Base-by-base conservation (phyloP, 2,329 filamentous ascomycete genomes). In the Alternaria incomplexa region DNA sequence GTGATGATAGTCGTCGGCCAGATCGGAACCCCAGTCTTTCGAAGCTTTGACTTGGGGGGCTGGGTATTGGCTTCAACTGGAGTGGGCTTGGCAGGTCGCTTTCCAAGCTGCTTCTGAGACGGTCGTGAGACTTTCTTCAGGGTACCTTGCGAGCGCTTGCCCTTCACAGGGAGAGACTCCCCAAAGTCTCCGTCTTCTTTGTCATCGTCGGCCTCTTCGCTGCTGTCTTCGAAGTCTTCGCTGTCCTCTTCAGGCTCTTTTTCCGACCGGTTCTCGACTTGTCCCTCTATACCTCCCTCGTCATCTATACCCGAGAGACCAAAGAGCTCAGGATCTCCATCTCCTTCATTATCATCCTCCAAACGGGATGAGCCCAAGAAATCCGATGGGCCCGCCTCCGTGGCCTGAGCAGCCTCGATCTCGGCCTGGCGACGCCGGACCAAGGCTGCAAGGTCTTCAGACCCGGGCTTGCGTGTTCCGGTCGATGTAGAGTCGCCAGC, bases 1-100 rank as follows among this genome's bases (percentile, higher is more conserved):
- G 36, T 44, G 36, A 55, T 55, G n/a, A 55, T 55, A 25, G 23
- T 44, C 3, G 22, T 45, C 2, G 36, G 52, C 36, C 36, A 55
- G 36, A 44, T 55, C 36, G 28, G 22, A 6, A 7, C 36, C 11
- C 15, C 23, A 22, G 52, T 17, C 2, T 26, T 30, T 7, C 36
- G 36, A 43, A 25, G 48, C 28, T 52, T 52, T 36, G 15, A 13
- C 20, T 36, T 52, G 28, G 28, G 20, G n/a, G 48, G 28, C 13
- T 40, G 36, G 15, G 36, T 17, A 3, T 40, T 40, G 36, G 30
- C 5, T 23, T 15, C 28, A 36, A 6, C 8, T 5, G 48, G 5
- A 23, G 28, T 52, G 30, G 28, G 9, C 30, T 52, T 52, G 12
- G 8, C 28, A 4, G 48, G 13, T 6, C 6, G 20, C 48, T 52